A percentile compares a stretch with the other conserved stretches of the same genome.
phyloP scores from a whole-genome alignment of 257 asterid species.

The Capsicum baccatum region DNA sequence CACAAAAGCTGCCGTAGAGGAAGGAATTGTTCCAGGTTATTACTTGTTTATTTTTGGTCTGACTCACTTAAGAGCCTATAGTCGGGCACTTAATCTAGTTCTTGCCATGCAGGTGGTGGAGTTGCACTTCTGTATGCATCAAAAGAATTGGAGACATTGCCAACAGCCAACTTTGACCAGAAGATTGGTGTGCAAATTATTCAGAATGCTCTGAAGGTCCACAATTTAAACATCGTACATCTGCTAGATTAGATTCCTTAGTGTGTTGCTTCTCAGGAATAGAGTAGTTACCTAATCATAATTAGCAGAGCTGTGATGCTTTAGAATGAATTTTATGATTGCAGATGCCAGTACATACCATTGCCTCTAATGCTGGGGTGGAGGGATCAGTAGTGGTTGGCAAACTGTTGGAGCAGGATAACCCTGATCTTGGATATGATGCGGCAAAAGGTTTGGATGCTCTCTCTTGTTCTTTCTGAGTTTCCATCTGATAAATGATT shows the following conservation, averaged over 20 bases:
- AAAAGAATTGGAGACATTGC: conserved; percentile 48
- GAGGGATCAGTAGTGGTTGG: conserved; percentile 51
- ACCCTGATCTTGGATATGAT: conserved; percentile 63
- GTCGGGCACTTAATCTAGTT: neutral
- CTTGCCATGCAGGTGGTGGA: conserved; percentile 48
- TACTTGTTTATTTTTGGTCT: neutral
- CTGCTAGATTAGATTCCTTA: conserved; percentile 7
- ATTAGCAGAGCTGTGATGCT: neutral
- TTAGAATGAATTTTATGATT: conserved; percentile 24
- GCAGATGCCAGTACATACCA: conserved; percentile 59
- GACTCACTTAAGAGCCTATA: neutral
- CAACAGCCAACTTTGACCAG: conserved; percentile 54
- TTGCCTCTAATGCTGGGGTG: conserved; percentile 62
- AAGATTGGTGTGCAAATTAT: conserved; percentile 57
- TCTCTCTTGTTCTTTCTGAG: neutral
- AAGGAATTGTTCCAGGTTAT: conserved; percentile 63
- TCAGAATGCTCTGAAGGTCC: conserved; percentile 58
- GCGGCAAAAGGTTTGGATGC: conserved; percentile 57
- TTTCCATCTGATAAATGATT: too few species aligned
- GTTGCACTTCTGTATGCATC: conserved; percentile 57
- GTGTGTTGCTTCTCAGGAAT: neutral
- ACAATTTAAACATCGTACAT: neutral
- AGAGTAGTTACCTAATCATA: neutral
- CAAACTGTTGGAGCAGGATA: conserved; percentile 57
- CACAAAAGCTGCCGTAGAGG: conserved; percentile 66